Evolutionary conservation across 306 rosid species (phyloP), one percentile per base, ranked within the genome.

Genomic region (Herpetospermum pedunculosum): DNA sequence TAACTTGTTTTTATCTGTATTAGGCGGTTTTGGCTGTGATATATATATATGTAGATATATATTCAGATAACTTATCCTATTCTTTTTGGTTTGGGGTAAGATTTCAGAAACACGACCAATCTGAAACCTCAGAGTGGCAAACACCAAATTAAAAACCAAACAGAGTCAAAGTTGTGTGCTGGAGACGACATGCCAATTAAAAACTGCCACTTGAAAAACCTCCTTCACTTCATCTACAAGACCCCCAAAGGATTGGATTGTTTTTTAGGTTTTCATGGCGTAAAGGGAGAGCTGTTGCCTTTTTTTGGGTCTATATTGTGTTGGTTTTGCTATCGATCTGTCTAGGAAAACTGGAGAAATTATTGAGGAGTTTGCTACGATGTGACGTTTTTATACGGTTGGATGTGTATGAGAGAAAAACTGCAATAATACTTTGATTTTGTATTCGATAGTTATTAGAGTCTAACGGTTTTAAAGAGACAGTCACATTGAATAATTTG

Each of bases 81-180:
- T n/a, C n/a, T n/a, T 62, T 60, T 37, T 60, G 68, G 43, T 64
- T 37, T 35, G 71, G 29, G 71, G 71, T 34, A 64, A 64, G 48
- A 64, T 34, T 63, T 64, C 16, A 19, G 28, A 37, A n/a, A 64
- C 15, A 32, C 70, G 4, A 9, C 71, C 71, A 64, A 64, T 64
- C 47, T n/a, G 47, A n/a, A 64, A 8, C 44, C 30, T 64, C 8
- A 19, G 29, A 65, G 72, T 65, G 50, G 72, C 72, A 65, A 65
- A 38, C 29, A 58, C 38, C 21, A 59, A 59, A 15, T 6, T 5
- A 0, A 1, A 30, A 26, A 26, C 63, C 5, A 26, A 23, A 43
- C 18, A 52, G 26, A 64, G 34, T 65, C 50, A 65, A 19, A 65
- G 5, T 16, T 34, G 69, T 60, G 43, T 15, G 44, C 44, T 60